Evolutionary conservation across 345 rosid species (phyloP), one percentile per base, ranked within the genome.

Genomic region (Eucalyptus marginata): DNA sequence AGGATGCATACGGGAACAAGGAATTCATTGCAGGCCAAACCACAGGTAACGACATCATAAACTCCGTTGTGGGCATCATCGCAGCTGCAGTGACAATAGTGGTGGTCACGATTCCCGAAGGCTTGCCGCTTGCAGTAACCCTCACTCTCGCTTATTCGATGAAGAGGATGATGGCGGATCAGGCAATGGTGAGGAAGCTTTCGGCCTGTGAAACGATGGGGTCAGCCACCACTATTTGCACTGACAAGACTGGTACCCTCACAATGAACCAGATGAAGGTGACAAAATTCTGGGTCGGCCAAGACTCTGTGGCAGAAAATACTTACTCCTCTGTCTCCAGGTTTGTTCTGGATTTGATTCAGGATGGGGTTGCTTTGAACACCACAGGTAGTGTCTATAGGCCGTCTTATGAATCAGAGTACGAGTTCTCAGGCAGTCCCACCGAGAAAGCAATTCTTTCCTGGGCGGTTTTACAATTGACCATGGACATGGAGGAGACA

Each of bases 191-290:
- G 66, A 92, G 97, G 49, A 95, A 95, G 93, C 94, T 95, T 27
- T 91, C 97, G 0, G 96, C 99, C 9, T 96, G 98, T 18, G 99
- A 97, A 89, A 96, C 97, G 1, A 97, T 97, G 96, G 97, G 98
- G 20, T 97, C 97, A 7, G 96, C 97, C 4, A 95, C 97, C 11
- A 92, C 92, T 15, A 94, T 97, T 1, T 96, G 97, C 86, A 97
- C 97, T 0, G 96, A 96, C 64, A 97, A 95, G 93, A 96, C 98
- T 7, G 98, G 98, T 7, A 95, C 97, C 11, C 93, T 97, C 40
- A 97, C 99, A 17, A 89, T 93, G 87, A 95, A 95, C 90, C 93
- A 89, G 58, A 96, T 96, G 98, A 92, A 92, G 85, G 98, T 95
- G 83, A 94, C 94, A 1, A 93, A 94, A 88, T 93, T 95, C 87